Conservation (phyloP, 108 stramenopile genomes). For the Ochromonas danica region DNA sequence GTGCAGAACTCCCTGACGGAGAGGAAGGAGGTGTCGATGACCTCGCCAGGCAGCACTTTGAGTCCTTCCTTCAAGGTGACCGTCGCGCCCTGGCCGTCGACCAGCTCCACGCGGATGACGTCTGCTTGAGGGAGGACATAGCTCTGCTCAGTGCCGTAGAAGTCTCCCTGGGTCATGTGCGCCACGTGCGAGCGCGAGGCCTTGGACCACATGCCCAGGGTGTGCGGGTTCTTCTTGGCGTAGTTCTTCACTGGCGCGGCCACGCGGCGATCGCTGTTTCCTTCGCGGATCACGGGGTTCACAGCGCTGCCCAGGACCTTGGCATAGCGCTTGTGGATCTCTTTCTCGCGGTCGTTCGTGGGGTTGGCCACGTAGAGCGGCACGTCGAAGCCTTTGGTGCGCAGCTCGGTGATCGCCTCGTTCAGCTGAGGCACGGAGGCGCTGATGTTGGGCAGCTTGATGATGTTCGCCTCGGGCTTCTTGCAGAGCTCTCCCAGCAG, state of each 20-base stretch:
- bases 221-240: conserved; percentile 89
- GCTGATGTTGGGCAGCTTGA: conserved; percentile 69
- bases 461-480: conserved; percentile 51
- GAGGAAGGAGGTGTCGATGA: conserved; percentile 78
- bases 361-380: conserved; percentile 80
- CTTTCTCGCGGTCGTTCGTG: conserved; percentile 62
- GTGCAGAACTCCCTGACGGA: conserved; percentile 56
- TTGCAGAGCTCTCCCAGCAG: conserved; percentile 77
- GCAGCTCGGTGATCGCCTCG: conserved; percentile 78
- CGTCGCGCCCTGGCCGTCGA: conserved; percentile 53
- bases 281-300: conserved; percentile 86
- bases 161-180: conserved; percentile 83
- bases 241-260: conserved; percentile 85
- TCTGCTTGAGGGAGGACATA: conserved; percentile 57
- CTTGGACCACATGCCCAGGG: conserved; percentile 81
- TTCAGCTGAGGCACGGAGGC: conserved; percentile 82
- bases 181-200: conserved; percentile 79
- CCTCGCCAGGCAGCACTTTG: conserved; percentile 69
- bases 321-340: conserved; percentile 67
- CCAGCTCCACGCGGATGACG: conserved; percentile 65
- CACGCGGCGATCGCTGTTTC: conserved; percentile 84
- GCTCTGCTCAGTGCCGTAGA: conserved; percentile 75
- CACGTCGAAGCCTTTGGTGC: conserved; percentile 83
- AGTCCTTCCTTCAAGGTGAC: conserved; percentile 67
- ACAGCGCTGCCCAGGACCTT: conserved; percentile 80